Conservation (phyloP, 306 rosid genomes). For the Quercus robur region DNA sequence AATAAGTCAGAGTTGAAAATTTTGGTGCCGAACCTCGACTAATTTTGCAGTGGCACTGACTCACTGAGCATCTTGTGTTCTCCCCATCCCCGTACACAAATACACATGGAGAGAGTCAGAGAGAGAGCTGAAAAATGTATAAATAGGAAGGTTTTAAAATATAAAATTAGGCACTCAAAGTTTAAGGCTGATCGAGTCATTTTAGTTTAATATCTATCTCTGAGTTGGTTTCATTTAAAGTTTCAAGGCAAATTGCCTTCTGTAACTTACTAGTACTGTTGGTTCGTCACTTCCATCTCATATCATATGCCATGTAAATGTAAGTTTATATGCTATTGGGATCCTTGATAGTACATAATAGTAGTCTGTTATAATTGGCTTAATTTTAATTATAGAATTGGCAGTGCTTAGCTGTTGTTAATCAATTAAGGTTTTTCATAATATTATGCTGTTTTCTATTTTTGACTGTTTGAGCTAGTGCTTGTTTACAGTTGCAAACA, state of each 20-base stretch:
- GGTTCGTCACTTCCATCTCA: not conserved
- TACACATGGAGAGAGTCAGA: not conserved
- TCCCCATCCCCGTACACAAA: not conserved
- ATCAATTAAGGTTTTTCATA: not conserved
- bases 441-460: not conserved
- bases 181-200: not conserved
- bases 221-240: not conserved
- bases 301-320: constrained; percentile 13
- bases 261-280: not conserved
- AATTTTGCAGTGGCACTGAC: constrained; percentile 38
- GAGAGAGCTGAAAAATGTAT: too few relatives aligned
- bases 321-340: constrained; percentile 17
- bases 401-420: constrained; percentile 17
- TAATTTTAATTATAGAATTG: not conserved
- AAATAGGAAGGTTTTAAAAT: not conserved
- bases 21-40: constrained; percentile 40
- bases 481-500: not conserved
- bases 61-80: too few relatives aligned
- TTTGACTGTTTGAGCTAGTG: not conserved
- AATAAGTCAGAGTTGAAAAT: constrained; percentile 37
- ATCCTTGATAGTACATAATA: constrained; percentile 11
- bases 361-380: not conserved
- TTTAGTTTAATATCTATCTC: not conserved
- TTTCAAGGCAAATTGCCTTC: constrained; percentile 18
- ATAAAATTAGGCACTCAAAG: not conserved